Conservation (phyloP, 1,284 basidiomycete genomes). For the Malassezia arunalokei region DNA sequence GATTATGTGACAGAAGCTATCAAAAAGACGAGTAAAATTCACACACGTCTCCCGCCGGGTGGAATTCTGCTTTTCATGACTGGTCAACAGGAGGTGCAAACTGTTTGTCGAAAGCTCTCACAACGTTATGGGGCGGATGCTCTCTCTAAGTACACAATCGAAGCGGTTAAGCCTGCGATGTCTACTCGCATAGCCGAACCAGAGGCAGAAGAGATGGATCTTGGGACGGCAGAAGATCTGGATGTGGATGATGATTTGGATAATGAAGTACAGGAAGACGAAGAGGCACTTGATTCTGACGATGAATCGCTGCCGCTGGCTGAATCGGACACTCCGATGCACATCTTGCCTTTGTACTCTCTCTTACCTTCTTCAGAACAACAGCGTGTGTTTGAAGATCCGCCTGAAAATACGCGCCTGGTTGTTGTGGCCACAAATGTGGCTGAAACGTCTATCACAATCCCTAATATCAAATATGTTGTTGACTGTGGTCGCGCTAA, state of each 20-base stretch:
- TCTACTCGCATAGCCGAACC: conserved; percentile 48
- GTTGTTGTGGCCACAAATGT: conserved; percentile 67
- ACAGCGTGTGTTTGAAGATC: conserved; percentile 60
- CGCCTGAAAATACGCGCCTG: conserved; percentile 56
- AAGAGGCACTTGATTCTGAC: conserved; percentile 17
- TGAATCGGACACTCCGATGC: conserved; percentile 44
- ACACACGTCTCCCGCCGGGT: conserved; percentile 59
- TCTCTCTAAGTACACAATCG: conserved; percentile 36
- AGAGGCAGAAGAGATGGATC: conserved; percentile 70
- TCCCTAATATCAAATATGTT: conserved; percentile 64
- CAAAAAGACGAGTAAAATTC: conserved; percentile 73
- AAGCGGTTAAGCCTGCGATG: neutral
- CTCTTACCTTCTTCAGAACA: conserved; percentile 61
- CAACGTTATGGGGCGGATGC: conserved; percentile 62
- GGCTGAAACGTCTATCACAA: conserved; percentile 66
- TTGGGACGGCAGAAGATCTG: conserved; percentile 52
- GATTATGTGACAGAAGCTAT: conserved; percentile 86
- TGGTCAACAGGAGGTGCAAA: conserved; percentile 63
- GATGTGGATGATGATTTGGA: conserved; percentile 47
- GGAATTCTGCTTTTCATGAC: conserved; percentile 65
- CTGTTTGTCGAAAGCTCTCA: conserved; percentile 61
- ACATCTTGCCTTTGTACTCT: conserved; percentile 64
- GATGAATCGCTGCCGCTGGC: conserved; percentile 24
- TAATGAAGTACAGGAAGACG: conserved; percentile 25
- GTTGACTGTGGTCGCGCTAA: conserved; percentile 66